These are phyloP conservation scores for Mycena leptocephala DNA, from an alignment of 768 basidiomycete species.

Conservation along the genomic window DNA sequence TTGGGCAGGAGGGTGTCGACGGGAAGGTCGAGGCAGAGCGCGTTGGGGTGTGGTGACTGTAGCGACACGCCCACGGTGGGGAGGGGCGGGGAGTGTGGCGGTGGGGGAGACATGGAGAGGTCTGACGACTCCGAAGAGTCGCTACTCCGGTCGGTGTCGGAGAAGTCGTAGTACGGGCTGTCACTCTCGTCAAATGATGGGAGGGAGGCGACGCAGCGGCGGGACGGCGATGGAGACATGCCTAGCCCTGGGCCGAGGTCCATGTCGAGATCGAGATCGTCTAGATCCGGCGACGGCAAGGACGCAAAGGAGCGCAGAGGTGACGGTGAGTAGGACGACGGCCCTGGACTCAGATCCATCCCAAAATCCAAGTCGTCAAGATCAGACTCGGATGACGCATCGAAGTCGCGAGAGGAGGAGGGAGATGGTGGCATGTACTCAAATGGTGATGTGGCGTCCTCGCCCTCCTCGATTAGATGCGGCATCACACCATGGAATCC, in stretches of 20 bases:
- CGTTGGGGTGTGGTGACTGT: conserved; percentile 5
- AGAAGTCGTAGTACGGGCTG: background rate
- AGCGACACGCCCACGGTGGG: too few relatives aligned
- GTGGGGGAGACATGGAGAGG: conserved; percentile 2
- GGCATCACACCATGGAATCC: conserved; percentile 12
- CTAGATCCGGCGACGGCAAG: conserved; percentile 34
- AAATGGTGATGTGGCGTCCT: conserved; percentile 19
- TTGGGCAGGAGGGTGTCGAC: background rate
- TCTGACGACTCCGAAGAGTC: background rate
- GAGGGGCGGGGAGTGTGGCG: background rate
- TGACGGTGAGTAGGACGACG: background rate
- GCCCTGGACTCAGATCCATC: background rate
- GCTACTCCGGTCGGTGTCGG: background rate
- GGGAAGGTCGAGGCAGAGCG: conserved; percentile 30
- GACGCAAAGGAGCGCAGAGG: conserved; percentile 23
- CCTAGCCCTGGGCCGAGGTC: conserved; percentile 19
- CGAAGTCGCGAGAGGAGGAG: conserved; percentile 8
- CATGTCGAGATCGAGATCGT: conserved; percentile 35
- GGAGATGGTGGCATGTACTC: conserved; percentile 3
- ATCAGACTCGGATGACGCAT: background rate
- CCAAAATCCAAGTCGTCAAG: conserved; percentile 8
- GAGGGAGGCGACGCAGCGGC: conserved; percentile 22
- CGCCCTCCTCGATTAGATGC: background rate
- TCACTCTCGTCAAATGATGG: conserved; percentile 15
- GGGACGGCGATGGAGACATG: conserved; percentile 22